These are phyloP conservation scores for Physaria fendleri DNA, from an alignment of 345 rosid species.

Conservation along the genomic window DNA sequence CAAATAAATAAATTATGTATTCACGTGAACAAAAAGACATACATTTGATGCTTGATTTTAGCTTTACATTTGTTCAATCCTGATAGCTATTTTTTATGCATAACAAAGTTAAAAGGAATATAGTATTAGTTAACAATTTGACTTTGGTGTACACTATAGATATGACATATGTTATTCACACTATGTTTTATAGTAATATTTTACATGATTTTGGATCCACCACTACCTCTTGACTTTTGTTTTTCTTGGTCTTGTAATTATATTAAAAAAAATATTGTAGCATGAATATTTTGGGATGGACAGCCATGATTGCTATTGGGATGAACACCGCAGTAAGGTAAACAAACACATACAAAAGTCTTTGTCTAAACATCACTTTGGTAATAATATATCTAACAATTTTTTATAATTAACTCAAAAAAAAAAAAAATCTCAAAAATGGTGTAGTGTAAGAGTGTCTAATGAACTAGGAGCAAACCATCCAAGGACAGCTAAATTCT, in stretches of 20 bases:
- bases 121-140: neutral
- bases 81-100: neutral
- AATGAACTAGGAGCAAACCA: constrained; percentile 78
- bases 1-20: too few species aligned
- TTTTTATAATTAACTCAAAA: neutral
- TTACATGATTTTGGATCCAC: neutral
- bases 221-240: neutral
- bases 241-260: neutral
- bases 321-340: constrained; percentile 80
- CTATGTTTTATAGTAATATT: neutral
- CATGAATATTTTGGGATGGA: constrained; percentile 75
- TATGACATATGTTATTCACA: neutral
- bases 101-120: neutral
- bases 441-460: constrained; percentile 64
- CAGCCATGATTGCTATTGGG: constrained; percentile 61
- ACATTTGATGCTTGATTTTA: too few species aligned
- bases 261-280: constrained; percentile 23
- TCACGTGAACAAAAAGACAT: too few species aligned
- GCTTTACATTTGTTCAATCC: too few species aligned
- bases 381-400: neutral
- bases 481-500: constrained; percentile 53
- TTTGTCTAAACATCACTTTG: neutral
- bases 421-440: neutral
- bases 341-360: neutral
- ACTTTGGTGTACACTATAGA: neutral